Conservation (phyloP, 1,284 basidiomycete genomes). For the Ustilago trichophora region DNA sequence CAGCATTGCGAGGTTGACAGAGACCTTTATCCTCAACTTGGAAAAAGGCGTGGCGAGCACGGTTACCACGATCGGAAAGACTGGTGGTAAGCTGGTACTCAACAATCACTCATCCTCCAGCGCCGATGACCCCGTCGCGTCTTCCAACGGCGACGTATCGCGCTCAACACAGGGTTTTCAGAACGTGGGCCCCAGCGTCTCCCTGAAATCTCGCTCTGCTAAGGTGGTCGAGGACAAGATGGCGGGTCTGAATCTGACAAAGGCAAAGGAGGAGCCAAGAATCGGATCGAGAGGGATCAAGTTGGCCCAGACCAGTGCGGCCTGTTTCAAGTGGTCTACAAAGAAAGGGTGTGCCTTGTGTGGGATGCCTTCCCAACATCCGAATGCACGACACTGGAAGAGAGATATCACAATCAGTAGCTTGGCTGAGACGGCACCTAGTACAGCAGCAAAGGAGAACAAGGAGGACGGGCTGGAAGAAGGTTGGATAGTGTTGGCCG, state of each 20-base stretch:
- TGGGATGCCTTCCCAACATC: slow-evolving; percentile 43
- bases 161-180: slow-evolving; percentile 22
- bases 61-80: slow-evolving; percentile 57
- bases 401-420: slow-evolving; percentile 49
- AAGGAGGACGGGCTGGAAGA: not conserved
- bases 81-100: slow-evolving; percentile 59
- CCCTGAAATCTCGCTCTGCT: slow-evolving; percentile 7
- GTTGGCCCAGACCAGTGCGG: slow-evolving; percentile 43
- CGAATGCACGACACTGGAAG: slow-evolving; percentile 54
- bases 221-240: slow-evolving; percentile 3
- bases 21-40: slow-evolving; percentile 57
- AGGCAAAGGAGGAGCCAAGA: slow-evolving; percentile 26
- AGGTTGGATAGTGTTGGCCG: slow-evolving; percentile 17
- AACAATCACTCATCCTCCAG: not conserved
- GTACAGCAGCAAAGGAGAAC: not conserved
- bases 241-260: not conserved
- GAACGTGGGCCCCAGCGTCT: slow-evolving; percentile 31
- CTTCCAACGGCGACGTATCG: no score
- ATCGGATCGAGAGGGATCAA: slow-evolving; percentile 50
- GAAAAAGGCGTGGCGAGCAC: slow-evolving; percentile 62
- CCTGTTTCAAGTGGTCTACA: slow-evolving; percentile 23
- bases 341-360: slow-evolving; percentile 54
- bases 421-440: slow-evolving; percentile 16
- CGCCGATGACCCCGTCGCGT: no score
- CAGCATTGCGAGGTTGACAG: slow-evolving; percentile 54